Conservation (phyloP, 768 basidiomycete species). For the Termitomyces sp. region DNA sequence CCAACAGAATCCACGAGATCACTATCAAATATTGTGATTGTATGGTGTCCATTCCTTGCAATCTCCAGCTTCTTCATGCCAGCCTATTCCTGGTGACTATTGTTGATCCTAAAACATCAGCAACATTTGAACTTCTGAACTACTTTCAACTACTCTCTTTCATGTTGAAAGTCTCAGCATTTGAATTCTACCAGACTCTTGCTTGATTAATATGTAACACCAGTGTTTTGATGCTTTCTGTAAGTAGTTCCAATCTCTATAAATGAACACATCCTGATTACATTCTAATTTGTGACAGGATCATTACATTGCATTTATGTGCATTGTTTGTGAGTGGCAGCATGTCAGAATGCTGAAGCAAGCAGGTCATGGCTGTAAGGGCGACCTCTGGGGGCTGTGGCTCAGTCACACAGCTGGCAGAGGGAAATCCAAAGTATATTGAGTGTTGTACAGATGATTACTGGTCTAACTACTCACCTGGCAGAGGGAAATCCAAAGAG, state of each 20-base stretch:
- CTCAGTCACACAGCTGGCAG: slow-evolving; percentile 9
- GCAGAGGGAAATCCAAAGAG: too few species aligned
- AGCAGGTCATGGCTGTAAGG: slow-evolving; percentile 14
- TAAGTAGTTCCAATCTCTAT: background rate
- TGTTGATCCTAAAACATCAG: background rate
- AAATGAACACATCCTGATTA: background rate
- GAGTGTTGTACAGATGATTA: too few species aligned
- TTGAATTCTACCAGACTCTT: background rate
- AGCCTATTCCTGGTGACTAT: background rate
- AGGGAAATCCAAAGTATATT: slow-evolving; percentile 19
- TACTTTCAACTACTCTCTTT: background rate
- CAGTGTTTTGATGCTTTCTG: background rate
- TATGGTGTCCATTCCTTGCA: background rate
- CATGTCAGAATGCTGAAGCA: slow-evolving; percentile 18
- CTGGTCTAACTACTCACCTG: too few species aligned
- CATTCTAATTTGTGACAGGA: slow-evolving; percentile 9
- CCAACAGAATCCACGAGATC: background rate
- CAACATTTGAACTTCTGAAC: background rate
- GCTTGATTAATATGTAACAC: background rate
- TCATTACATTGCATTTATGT: slow-evolving; percentile 16
- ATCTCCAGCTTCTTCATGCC: background rate
- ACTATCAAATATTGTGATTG: background rate
- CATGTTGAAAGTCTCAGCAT: background rate
- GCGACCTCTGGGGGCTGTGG: too few species aligned
- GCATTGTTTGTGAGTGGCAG: slow-evolving; percentile 17